Evolutionary conservation across 1,284 basidiomycete species (phyloP).

Genomic region (Puccinia hordei): DNA sequence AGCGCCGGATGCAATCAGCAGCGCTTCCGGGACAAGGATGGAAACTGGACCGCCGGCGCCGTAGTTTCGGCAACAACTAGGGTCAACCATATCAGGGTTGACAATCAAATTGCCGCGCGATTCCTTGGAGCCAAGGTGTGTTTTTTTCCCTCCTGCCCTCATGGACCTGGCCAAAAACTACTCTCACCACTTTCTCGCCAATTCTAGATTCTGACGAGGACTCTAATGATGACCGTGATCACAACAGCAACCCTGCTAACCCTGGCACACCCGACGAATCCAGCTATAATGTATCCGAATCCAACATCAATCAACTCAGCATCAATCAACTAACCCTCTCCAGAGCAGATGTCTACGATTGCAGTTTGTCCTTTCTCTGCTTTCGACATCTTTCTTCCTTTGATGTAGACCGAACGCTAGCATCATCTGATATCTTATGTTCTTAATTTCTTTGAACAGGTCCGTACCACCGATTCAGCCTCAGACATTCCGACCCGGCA

Average conservation of each 20-base stretch:
- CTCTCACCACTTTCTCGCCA: not conserved
- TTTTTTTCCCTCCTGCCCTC: not conserved
- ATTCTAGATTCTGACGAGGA: conserved; percentile 3
- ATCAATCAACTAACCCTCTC: too few relatives aligned
- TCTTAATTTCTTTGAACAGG: conserved; percentile 23
- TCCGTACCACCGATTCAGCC: conserved; percentile 4
- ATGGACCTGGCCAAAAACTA: not conserved
- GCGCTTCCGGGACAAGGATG: conserved; percentile 4
- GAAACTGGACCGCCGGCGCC: conserved; percentile 3
- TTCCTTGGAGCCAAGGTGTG: conserved; percentile 20
- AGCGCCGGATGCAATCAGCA: not conserved
- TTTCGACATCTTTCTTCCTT: not conserved
- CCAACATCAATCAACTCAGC: too few relatives aligned
- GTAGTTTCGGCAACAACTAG: conserved; percentile 9
- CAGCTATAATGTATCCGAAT: not conserved
- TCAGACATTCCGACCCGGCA: conserved; percentile 7
- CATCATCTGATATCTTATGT: not conserved
- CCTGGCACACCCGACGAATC: not conserved
- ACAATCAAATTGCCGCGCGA: not conserved
- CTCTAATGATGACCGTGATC: not conserved
- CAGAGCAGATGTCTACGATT: not conserved
- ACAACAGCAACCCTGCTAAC: not conserved
- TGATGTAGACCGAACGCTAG: not conserved
- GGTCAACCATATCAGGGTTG: not conserved
- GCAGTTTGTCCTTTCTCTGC: not conserved